Conservation (phyloP, 2,329 filamentous ascomycete genomes). For the Didymella pinodella region DNA sequence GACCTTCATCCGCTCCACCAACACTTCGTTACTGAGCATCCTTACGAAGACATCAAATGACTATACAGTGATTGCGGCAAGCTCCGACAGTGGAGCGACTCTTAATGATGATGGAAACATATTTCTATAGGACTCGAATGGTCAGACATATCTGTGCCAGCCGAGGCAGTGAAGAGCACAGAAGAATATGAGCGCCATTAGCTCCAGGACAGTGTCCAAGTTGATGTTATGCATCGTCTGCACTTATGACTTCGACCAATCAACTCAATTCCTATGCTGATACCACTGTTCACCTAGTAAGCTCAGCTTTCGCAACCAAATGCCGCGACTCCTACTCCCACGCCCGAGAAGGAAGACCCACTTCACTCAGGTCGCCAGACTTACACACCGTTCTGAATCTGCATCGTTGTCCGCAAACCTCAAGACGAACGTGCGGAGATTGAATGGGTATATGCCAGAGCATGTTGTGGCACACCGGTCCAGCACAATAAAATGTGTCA, state of each 20-base stretch:
- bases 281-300: neutral
- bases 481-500: neutral
- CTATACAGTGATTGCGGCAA: neutral
- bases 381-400: neutral
- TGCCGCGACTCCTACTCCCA: neutral
- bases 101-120: too few species aligned
- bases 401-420: neutral
- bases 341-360: neutral
- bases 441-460: too few species aligned
- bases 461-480: neutral
- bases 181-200: too few species aligned
- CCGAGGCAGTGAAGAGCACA: too few species aligned
- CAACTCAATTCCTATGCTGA: neutral
- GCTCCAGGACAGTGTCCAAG: neutral
- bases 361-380: neutral
- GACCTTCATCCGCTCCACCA: neutral
- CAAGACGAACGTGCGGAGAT: neutral
- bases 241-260: neutral
- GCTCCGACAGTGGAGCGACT: neutral
- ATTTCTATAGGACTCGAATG: too few species aligned
- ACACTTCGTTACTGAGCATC: neutral
- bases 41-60: neutral
- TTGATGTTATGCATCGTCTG: neutral
- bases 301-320: neutral
- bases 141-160: too few species aligned